Conservation (phyloP, 352 stramenopile genomes). For the Pythium dissotocum region DNA sequence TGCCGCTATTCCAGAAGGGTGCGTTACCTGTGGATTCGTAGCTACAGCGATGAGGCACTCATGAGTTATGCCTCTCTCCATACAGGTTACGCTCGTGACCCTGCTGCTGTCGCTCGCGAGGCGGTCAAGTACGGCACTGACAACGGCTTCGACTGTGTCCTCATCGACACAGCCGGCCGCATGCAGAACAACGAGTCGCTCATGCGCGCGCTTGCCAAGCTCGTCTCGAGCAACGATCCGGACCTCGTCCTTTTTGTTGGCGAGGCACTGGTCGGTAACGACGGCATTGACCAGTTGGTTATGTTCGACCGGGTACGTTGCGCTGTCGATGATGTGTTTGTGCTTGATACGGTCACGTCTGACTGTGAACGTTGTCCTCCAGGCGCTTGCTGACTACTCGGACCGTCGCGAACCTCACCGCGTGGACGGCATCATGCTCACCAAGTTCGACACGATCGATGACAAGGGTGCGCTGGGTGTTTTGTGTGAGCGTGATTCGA, state of each 20-base stretch:
- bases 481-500: background rate
- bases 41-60: background rate
- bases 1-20: constrained; percentile 95
- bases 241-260: constrained; percentile 99
- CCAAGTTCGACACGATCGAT: constrained; percentile 99
- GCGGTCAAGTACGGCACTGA: constrained; percentile 95
- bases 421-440: constrained; percentile 99
- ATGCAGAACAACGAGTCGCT: constrained; percentile 99
- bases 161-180: constrained; percentile 98
- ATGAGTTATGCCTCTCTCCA: background rate
- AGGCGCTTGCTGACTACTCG: constrained; percentile 88
- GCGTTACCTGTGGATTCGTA: background rate
- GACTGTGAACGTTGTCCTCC: background rate
- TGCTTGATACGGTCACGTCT: background rate
- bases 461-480: constrained; percentile 87
- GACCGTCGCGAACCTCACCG: constrained; percentile 84
- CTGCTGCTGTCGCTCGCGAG: constrained; percentile 93
- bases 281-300: constrained; percentile 97
- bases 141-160: constrained; percentile 95
- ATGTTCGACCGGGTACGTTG: constrained; percentile 91
- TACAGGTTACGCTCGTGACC: constrained; percentile 96
- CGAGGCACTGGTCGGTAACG: constrained; percentile 98
- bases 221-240: constrained; percentile 96
- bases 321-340: background rate
- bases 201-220: constrained; percentile 97